Evolutionary conservation across 208 protist genomes (phyloP).

Genomic region (Spironucleus salmonicida): DNA sequence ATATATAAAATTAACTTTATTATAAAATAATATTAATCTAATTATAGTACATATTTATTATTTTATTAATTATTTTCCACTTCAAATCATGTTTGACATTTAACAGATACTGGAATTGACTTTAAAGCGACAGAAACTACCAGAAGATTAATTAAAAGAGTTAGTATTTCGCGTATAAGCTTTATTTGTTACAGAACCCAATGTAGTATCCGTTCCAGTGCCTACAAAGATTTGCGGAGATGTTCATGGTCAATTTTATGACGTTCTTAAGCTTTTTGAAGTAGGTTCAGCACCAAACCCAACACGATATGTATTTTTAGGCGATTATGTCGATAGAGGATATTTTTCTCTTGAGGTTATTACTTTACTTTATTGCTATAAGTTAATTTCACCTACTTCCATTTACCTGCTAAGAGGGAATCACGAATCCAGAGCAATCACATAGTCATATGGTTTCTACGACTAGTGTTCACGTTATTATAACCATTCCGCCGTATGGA

Average conservation of each 20-base stretch:
- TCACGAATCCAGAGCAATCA: conserved; percentile 43
- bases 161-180: conserved; percentile 34
- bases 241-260: conserved; percentile 96
- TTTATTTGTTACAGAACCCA: conserved; percentile 38
- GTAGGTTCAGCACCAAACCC: conserved; percentile 56
- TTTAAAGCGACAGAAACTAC: not conserved
- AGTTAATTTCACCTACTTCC: conserved; percentile 49
- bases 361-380: conserved; percentile 75
- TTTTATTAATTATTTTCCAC: too few relatives aligned
- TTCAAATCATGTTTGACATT: too few relatives aligned
- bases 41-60: too few relatives aligned
- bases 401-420: conserved; percentile 43
- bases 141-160: conserved; percentile 33
- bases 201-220: conserved; percentile 24
- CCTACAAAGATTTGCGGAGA: conserved; percentile 94
- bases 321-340: conserved; percentile 42
- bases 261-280: conserved; percentile 82
- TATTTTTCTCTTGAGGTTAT: conserved; percentile 85
- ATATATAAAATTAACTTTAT: too few relatives aligned
- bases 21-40: too few relatives aligned
- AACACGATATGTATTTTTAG: conserved; percentile 41
- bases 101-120: conserved; percentile 5
- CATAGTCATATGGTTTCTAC: conserved; percentile 46
- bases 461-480: conserved; percentile 43
- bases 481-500: conserved; percentile 31